Conservation (phyloP, 2,329 filamentous ascomycete genomes). For the Pyrenophora tritici-repentis region DNA sequence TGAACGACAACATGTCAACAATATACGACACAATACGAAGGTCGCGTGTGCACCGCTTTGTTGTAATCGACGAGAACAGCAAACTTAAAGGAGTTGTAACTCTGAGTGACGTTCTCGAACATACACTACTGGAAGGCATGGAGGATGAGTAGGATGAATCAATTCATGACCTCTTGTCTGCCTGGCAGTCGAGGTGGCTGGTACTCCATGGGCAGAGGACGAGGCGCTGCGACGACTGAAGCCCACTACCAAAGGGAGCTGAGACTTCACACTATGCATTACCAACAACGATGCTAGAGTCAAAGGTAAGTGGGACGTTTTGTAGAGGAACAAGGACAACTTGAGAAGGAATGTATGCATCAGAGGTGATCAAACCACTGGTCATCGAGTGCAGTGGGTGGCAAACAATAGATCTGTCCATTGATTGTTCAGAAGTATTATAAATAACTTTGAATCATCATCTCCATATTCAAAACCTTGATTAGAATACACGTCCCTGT, state of each 20-base stretch:
- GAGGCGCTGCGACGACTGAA: constrained; percentile 9
- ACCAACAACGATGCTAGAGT: too few species aligned
- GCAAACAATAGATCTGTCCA: too few species aligned
- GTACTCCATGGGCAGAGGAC: background rate
- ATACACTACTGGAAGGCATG: constrained; percentile 82
- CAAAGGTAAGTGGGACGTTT: too few species aligned
- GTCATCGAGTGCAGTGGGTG: too few species aligned
- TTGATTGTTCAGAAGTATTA: too few species aligned
- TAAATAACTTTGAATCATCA: too few species aligned
- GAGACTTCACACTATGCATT: too few species aligned
- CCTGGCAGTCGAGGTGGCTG: constrained; percentile 4
- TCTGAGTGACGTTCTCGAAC: constrained; percentile 93
- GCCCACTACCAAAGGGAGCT: background rate
- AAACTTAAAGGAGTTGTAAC: constrained; percentile 88
- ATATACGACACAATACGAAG: constrained; percentile 97
- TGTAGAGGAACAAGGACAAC: too few species aligned
- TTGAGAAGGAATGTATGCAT: too few species aligned
- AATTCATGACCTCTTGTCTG: constrained; percentile 6
- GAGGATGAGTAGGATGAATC: constrained; percentile 48
- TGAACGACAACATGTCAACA: constrained; percentile 89
- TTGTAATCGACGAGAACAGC: constrained; percentile 89
- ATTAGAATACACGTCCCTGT: too few species aligned
- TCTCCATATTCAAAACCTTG: too few species aligned
- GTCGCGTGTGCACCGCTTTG: constrained; percentile 88
- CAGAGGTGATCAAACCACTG: too few species aligned